phyloP scores from a whole-genome alignment of 2,329 filamentous ascomycete species.

The Fusarium algeriense region DNA sequence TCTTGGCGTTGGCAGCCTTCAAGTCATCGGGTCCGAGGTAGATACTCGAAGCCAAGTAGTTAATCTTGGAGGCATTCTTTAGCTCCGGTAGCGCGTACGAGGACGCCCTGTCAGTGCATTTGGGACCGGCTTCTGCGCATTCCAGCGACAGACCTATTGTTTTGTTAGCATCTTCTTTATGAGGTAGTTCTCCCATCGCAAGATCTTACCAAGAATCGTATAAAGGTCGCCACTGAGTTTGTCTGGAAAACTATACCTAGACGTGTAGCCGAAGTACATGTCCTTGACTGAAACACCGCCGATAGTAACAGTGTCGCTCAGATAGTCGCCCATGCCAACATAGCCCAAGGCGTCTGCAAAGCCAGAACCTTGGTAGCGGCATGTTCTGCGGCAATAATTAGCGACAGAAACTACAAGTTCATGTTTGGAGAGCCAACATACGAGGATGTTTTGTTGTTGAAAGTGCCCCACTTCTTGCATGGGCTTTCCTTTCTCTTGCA shows the following conservation, averaged over 20 bases:
- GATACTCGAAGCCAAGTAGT: background rate
- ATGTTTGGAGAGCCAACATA: background rate
- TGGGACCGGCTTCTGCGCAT: background rate
- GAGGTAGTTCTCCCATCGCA: accelerated
- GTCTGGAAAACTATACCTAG: background rate
- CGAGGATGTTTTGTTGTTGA: constrained; percentile 1
- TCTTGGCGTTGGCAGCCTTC: background rate
- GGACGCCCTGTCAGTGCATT: background rate
- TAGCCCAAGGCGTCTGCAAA: constrained; percentile 2
- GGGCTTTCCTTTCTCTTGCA: background rate
- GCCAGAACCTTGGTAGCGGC: background rate
- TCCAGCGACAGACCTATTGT: constrained; percentile 3
- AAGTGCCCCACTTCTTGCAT: background rate
- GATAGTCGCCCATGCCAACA: background rate
- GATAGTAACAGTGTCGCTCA: background rate
- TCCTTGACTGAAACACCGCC: constrained; percentile 2
- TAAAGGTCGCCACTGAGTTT: background rate
- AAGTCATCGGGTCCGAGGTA: constrained; percentile 1
- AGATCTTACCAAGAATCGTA: constrained; percentile 1
- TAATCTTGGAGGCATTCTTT: constrained; percentile 8
- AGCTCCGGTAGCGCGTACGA: background rate
- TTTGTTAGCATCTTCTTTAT: accelerated
- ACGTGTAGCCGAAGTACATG: constrained; percentile 9
- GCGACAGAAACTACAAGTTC: accelerated
- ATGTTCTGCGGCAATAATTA: background rate